These are phyloP conservation scores for Psilocybe azurescens DNA, from an alignment of 768 basidiomycete genomes.

Conservation along the genomic window DNA sequence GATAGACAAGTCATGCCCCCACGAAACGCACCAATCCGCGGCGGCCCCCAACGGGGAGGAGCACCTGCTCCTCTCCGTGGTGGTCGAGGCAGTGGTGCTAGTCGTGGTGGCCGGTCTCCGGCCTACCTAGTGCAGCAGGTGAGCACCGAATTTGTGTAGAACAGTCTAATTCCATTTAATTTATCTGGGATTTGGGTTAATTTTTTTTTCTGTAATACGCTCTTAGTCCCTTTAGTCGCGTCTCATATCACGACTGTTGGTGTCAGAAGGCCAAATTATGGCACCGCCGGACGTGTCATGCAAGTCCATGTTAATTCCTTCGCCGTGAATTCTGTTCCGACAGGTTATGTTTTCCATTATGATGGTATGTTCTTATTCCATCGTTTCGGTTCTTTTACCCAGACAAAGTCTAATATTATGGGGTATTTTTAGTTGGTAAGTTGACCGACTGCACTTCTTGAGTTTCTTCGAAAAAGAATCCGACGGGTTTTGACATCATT, in stretches of 20 bases:
- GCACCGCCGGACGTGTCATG: conserved; percentile 33
- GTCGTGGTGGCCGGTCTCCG: conserved; percentile 33
- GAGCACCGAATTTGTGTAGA: conserved; percentile 21
- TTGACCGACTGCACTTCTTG: conserved; percentile 7
- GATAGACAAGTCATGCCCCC: conserved; percentile 28
- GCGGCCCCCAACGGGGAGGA: conserved; percentile 27
- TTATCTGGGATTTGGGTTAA: not conserved
- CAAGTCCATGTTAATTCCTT: conserved; percentile 62
- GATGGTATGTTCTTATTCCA: conserved; percentile 60
- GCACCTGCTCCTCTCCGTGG: conserved; percentile 25
- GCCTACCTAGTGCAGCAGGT: conserved; percentile 36
- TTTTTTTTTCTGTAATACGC: conserved; percentile 27
- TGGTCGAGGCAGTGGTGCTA: conserved; percentile 32
- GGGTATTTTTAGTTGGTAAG: conserved; percentile 45
- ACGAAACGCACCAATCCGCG: conserved; percentile 27
- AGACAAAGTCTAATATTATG: not conserved
- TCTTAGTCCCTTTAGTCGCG: conserved; percentile 37
- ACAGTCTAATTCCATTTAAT: not conserved
- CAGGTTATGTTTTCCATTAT: conserved; percentile 71
- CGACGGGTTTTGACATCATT: not conserved
- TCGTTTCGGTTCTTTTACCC: not conserved
- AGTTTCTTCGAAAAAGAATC: not conserved
- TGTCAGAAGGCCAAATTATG: conserved; percentile 39
- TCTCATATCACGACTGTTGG: conserved; percentile 35
- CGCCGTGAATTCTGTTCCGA: conserved; percentile 52